These are phyloP conservation scores for Trichosporon sp. DNA, from an alignment of 1,284 basidiomycete species.

Conservation along the genomic window DNA sequence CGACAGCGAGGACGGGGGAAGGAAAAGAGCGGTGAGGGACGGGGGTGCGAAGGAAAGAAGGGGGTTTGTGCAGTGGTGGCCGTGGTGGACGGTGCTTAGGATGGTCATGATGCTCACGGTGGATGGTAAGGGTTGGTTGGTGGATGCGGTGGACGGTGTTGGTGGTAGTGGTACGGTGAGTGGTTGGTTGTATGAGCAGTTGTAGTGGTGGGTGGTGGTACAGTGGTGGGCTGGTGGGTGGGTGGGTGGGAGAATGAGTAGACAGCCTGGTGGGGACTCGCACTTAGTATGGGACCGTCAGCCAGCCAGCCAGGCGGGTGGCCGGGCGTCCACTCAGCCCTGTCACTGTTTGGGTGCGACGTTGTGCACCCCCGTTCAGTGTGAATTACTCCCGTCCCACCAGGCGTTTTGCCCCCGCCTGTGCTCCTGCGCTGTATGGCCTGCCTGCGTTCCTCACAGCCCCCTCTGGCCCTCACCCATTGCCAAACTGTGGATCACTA, in stretches of 20 bases:
- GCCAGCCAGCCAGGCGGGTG: not conserved
- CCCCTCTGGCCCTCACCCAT: not conserved
- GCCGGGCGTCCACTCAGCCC: not conserved
- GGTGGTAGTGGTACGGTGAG: slow-evolving; percentile 24
- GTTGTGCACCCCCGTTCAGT: not conserved
- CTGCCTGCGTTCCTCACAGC: not conserved
- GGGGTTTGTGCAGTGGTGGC: not conserved
- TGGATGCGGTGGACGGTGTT: slow-evolving; percentile 20
- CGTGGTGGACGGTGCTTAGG: slow-evolving; percentile 12
- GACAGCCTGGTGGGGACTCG: slow-evolving; percentile 12
- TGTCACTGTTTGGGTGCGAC: not conserved
- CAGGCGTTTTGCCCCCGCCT: not conserved
- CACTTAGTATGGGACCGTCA: slow-evolving; percentile 5
- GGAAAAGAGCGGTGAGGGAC: not conserved
- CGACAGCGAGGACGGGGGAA: slow-evolving; percentile 7
- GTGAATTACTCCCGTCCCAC: not conserved
- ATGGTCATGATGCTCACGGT: slow-evolving; percentile 13
- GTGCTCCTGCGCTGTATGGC: not conserved
- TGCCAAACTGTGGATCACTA: not conserved
- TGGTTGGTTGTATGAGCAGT: slow-evolving; percentile 23
- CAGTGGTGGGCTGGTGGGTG: slow-evolving; percentile 23
- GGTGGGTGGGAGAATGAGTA: slow-evolving; percentile 24
- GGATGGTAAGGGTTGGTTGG: slow-evolving; percentile 13
- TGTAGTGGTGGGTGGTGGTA: slow-evolving; percentile 15
- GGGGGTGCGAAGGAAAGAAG: not conserved